phyloP scores from a whole-genome alignment of 805 yeast species.

The Ogataea ganodermae region DNA sequence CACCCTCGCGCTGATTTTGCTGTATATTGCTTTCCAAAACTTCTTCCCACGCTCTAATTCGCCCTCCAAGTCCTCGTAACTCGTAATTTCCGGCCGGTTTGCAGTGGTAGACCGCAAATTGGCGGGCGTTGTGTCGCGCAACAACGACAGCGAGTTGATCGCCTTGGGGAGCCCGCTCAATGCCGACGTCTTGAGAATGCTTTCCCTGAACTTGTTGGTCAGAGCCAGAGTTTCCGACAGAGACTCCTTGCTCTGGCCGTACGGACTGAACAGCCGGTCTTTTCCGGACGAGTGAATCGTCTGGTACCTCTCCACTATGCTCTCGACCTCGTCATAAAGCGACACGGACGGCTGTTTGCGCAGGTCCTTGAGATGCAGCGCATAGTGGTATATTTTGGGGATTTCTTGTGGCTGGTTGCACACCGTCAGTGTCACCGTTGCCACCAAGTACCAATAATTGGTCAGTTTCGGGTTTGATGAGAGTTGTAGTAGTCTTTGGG shows the following conservation, averaged over 20 bases:
- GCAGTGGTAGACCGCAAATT: constrained; percentile 35
- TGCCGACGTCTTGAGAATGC: constrained; percentile 75
- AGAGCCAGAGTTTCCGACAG: background rate
- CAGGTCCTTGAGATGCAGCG: constrained; percentile 39
- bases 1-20: constrained; percentile 71
- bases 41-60: constrained; percentile 51
- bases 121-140: constrained; percentile 66
- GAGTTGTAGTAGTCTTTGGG: constrained; percentile 55
- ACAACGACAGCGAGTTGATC: constrained; percentile 70
- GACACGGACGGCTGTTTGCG: constrained; percentile 17
- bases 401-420: constrained; percentile 83
- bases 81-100: constrained; percentile 20
- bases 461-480: constrained; percentile 57
- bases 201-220: constrained; percentile 67
- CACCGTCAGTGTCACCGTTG: constrained; percentile 79
- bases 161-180: constrained; percentile 82
- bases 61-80: constrained; percentile 17
- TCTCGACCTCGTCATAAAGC: constrained; percentile 17
- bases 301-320: constrained; percentile 30
- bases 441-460: constrained; percentile 72
- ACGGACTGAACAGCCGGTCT: constrained; percentile 20
- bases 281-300: constrained; percentile 22
- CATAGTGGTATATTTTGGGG: constrained; percentile 72
- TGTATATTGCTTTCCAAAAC: constrained; percentile 76
- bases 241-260: constrained; percentile 9